Percentiles rank a stretch among this genome's conserved stretches.
phyloP scores from a whole-genome alignment of 225 moss, liverwort and hornwort genomes.

The Straminergon stramineum region DNA sequence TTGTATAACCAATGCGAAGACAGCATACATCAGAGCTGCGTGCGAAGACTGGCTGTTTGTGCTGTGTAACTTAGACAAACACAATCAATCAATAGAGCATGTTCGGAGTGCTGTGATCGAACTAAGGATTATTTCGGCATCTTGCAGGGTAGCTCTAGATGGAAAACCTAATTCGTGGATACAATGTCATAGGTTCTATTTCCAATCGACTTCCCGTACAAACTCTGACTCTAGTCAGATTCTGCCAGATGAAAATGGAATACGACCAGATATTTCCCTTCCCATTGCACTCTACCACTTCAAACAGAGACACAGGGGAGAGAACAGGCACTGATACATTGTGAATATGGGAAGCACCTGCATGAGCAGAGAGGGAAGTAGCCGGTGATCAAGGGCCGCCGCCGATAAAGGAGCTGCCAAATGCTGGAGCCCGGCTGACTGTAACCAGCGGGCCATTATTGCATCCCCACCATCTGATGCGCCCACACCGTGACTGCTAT shows the following conservation, averaged over 20 bases:
- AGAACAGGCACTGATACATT: slow-evolving; percentile 16
- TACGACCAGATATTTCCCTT: background rate
- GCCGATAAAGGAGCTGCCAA: slow-evolving; percentile 94
- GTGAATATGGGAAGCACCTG: slow-evolving; percentile 72
- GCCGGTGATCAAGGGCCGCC: slow-evolving; percentile 93
- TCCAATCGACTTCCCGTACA: background rate
- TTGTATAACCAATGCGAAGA: background rate
- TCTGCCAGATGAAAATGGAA: background rate
- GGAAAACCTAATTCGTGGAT: slow-evolving; percentile 15
- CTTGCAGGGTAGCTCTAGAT: background rate
- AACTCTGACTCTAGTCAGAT: background rate
- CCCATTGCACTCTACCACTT: slow-evolving; percentile 6
- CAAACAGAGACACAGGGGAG: slow-evolving; percentile 12
- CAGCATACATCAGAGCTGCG: background rate
- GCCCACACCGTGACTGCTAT: slow-evolving; percentile 39
- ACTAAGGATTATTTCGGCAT: background rate
- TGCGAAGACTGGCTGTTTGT: background rate
- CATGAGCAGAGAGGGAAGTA: slow-evolving; percentile 95
- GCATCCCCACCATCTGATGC: slow-evolving; percentile 80
- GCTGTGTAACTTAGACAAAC: background rate
- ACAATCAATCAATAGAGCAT: background rate
- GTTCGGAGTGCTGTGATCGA: background rate
- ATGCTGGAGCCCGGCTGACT: slow-evolving; percentile 96
- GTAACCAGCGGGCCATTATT: slow-evolving; percentile 99
- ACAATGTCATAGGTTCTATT: background rate